A percentile compares a stretch with the other conserved stretches of the same genome.
These are phyloP conservation scores for Kazachstania martiniae DNA, from an alignment of 805 yeast genomes.

Conservation along the genomic window DNA sequence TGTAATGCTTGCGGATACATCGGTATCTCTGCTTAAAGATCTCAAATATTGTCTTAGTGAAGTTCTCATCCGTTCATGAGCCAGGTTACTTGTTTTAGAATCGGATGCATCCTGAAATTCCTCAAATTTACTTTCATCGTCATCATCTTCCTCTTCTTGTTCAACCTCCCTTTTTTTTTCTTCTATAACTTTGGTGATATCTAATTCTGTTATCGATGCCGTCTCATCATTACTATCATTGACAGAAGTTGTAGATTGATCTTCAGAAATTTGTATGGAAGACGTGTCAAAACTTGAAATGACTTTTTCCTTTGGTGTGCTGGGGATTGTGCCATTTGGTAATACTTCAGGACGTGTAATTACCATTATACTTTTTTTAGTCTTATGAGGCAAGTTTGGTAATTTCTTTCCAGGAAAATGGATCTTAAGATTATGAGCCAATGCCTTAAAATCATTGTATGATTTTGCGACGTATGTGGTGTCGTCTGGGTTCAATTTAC, in stretches of 20 bases:
- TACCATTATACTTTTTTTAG: slow-evolving; percentile 29
- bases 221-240: neutral
- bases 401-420: slow-evolving; percentile 61
- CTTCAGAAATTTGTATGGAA: slow-evolving; percentile 2
- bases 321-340: slow-evolving; percentile 2
- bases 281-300: slow-evolving; percentile 9
- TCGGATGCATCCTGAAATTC: slow-evolving; percentile 19
- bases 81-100: slow-evolving; percentile 27
- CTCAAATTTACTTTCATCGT: slow-evolving; percentile 5
- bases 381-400: slow-evolving; percentile 48
- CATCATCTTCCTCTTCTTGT: slow-evolving; percentile 1
- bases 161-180: slow-evolving; percentile 2
- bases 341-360: slow-evolving; percentile 6
- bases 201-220: neutral
- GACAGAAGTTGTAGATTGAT: neutral
- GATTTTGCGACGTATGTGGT: slow-evolving; percentile 44
- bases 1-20: slow-evolving; percentile 41
- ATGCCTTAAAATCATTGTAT: slow-evolving; percentile 54
- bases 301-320: slow-evolving; percentile 12
- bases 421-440: slow-evolving; percentile 42
- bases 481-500: slow-evolving; percentile 22
- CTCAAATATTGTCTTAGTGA: slow-evolving; percentile 66
- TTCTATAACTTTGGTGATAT: slow-evolving; percentile 3
- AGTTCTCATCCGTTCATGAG: slow-evolving; percentile 68
- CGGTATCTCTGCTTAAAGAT: slow-evolving; percentile 40